Conservation (phyloP, 331 rosid species). For the Rosa hybrid region DNA sequence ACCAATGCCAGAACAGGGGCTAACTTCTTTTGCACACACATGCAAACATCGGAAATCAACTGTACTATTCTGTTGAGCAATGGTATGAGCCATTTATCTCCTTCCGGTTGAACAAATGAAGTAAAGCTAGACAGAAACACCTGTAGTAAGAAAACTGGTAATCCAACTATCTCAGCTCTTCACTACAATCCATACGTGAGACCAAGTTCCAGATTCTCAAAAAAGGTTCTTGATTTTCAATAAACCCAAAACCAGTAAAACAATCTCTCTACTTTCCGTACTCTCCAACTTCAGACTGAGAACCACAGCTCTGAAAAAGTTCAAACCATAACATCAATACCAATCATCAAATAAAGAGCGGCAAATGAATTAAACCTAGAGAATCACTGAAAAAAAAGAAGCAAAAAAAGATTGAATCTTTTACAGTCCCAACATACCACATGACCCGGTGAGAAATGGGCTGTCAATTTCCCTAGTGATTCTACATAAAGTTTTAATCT, state of each 20-base stretch:
- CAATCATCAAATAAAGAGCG: background rate
- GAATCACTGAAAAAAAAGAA: background rate
- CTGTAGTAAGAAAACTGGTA: background rate
- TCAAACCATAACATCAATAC: slow-evolving; percentile 9
- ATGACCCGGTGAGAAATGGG: background rate
- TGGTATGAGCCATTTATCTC: slow-evolving; percentile 49
- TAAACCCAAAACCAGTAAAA: slow-evolving; percentile 4
- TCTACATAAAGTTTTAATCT: background rate
- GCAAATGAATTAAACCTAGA: background rate
- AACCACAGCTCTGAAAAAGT: slow-evolving; percentile 19
- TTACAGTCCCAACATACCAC: background rate
- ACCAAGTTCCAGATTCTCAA: background rate
- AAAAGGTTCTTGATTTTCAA: background rate
- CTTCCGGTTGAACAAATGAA: slow-evolving; percentile 21
- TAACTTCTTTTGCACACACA: slow-evolving; percentile 39
- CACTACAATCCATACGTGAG: background rate
- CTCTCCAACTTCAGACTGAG: slow-evolving; percentile 20
- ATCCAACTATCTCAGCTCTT: slow-evolving; percentile 5
- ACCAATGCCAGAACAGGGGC: slow-evolving; percentile 29
- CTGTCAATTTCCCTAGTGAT: background rate
- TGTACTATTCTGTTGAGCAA: slow-evolving; percentile 40
- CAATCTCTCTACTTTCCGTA: slow-evolving; percentile 6
- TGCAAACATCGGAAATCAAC: slow-evolving; percentile 38
- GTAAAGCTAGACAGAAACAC: slow-evolving; percentile 14
- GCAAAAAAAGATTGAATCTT: background rate